Conservation (phyloP, 108 stramenopile species). For the Skeletonema potamos region DNA sequence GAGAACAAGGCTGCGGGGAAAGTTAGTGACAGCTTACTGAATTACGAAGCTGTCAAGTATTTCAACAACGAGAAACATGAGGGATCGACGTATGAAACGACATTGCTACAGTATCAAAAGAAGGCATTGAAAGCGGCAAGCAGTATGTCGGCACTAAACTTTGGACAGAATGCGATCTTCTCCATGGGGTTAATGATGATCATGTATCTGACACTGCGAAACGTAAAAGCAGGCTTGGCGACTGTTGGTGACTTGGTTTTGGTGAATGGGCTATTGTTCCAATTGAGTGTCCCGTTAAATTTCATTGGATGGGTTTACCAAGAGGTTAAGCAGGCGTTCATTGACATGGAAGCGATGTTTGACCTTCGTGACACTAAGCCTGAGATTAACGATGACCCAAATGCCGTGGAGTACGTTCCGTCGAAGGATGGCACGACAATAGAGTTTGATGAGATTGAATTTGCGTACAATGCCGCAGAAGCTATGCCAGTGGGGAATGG, state of each 20-base stretch:
- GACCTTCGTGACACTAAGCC: conserved; percentile 71
- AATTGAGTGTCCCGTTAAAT: conserved; percentile 94
- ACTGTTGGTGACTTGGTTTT: conserved; percentile 97
- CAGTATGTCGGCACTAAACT: conserved; percentile 92
- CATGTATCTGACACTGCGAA: conserved; percentile 91
- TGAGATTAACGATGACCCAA: conserved; percentile 30
- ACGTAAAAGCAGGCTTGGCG: conserved; percentile 86
- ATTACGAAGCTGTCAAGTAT: conserved; percentile 98
- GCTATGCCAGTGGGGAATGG: neutral
- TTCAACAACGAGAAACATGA: conserved; percentile 94
- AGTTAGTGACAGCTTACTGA: conserved; percentile 92
- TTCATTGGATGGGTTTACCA: conserved; percentile 96
- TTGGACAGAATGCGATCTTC: conserved; percentile 96
- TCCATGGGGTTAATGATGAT: conserved; percentile 85
- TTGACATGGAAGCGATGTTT: conserved; percentile 99
- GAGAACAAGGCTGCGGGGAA: conserved; percentile 91
- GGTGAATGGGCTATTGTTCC: conserved; percentile 98
- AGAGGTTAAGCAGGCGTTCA: conserved; percentile 91
- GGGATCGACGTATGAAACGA: conserved; percentile 84
- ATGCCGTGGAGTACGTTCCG: conserved; percentile 56
- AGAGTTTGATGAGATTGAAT: conserved; percentile 64
- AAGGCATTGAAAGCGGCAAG: conserved; percentile 89
- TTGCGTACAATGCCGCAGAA: conserved; percentile 55
- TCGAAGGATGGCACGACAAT: conserved; percentile 61
- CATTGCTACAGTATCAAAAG: conserved; percentile 83